Evolutionary conservation across 2,329 filamentous ascomycete genomes (phyloP).

Genomic region (Chlorencoelia australis): DNA sequence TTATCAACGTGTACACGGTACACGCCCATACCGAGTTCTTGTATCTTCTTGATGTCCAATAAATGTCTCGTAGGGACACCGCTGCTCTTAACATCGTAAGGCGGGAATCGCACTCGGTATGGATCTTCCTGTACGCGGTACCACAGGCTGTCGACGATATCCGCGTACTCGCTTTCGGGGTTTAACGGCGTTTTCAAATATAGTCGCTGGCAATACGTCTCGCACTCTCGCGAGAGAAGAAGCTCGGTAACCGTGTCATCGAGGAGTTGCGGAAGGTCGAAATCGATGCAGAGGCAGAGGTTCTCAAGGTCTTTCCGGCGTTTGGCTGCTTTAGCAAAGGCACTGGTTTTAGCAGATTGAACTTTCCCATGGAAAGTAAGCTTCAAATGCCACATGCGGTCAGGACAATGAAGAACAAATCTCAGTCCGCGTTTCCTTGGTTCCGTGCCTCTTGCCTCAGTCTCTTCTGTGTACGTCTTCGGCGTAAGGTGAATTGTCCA

Average conservation of each 20-base stretch:
- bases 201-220: slow-evolving; percentile 9
- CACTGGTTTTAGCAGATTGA: slow-evolving; percentile 7
- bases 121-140: slow-evolving; percentile 12
- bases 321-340: slow-evolving; percentile 6
- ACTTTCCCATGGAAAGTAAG: slow-evolving; percentile 9
- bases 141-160: slow-evolving; percentile 11
- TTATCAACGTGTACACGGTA: slow-evolving; percentile 4
- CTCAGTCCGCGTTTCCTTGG: slow-evolving; percentile 3
- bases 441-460: slow-evolving; percentile 6
- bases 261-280: slow-evolving; percentile 7
- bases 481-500: slow-evolving; percentile 5
- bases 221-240: slow-evolving; percentile 4
- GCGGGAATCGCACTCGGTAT: slow-evolving; percentile 10
- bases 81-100: slow-evolving; percentile 8
- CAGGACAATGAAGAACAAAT: slow-evolving; percentile 4
- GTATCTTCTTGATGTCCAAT: slow-evolving; percentile 12
- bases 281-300: slow-evolving; percentile 10
- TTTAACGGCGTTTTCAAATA: slow-evolving; percentile 9
- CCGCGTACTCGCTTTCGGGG: slow-evolving; percentile 11
- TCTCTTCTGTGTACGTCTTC: slow-evolving; percentile 6
- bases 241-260: slow-evolving; percentile 14
- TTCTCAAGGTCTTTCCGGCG: slow-evolving; percentile 10
- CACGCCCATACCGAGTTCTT: slow-evolving; percentile 13
- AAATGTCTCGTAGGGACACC: slow-evolving; percentile 10
- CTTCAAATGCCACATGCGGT: slow-evolving; percentile 9